phyloP scores from a whole-genome alignment of 2,329 filamentous ascomycete species.

The Fusarium sp. region DNA sequence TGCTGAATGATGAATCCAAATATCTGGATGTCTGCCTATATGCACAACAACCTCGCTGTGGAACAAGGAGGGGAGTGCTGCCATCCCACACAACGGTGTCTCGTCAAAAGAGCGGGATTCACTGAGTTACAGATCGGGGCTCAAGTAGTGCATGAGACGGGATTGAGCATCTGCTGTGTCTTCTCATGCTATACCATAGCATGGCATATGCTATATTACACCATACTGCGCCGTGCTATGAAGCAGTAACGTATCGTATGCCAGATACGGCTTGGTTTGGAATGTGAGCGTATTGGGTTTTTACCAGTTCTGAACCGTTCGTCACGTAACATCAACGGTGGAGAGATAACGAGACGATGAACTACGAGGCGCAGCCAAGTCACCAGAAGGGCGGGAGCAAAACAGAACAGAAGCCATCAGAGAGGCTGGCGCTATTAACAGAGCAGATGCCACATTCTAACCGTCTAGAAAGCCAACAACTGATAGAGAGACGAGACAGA shows the following conservation, averaged over 20 bases:
- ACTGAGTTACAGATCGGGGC: conserved; percentile 14
- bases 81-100: conserved; percentile 22
- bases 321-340: conserved; percentile 37
- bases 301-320: conserved; percentile 1
- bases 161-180: neutral
- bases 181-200: neutral
- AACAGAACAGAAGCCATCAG: conserved; percentile 16
- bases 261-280: conserved; percentile 15
- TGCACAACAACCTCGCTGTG: conserved; percentile 21
- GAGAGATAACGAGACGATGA: conserved; percentile 26
- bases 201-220: neutral
- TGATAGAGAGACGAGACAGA: neutral
- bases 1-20: neutral
- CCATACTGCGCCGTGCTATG: neutral
- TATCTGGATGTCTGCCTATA: conserved; percentile 18
- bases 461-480: conserved; percentile 11
- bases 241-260: conserved; percentile 19
- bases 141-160: conserved; percentile 4
- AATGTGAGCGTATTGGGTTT: conserved; percentile 25
- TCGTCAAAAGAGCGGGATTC: conserved; percentile 37
- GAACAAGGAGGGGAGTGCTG: conserved; percentile 29
- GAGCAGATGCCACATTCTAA: conserved; percentile 6
- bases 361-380: conserved; percentile 29
- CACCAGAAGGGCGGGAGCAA: conserved; percentile 19
- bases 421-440: conserved; percentile 4